Conservation (phyloP, 1,284 basidiomycete species). For the Mycena citricolor region DNA sequence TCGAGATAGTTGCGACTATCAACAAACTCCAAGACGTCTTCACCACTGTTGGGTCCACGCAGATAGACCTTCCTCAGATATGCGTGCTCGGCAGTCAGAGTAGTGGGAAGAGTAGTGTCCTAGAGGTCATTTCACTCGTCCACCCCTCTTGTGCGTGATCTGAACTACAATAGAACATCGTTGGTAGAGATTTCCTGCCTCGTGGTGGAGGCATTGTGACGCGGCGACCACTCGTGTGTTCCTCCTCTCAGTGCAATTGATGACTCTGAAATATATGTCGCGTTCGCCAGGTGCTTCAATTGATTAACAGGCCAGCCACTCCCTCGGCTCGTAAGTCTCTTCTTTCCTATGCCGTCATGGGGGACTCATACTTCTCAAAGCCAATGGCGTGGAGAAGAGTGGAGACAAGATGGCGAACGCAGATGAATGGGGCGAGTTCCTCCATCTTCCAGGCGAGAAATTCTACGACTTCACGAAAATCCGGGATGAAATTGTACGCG, state of each 20-base stretch:
- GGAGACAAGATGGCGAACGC: slow-evolving; percentile 74
- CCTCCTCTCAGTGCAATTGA: slow-evolving; percentile 4
- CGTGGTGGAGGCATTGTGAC: slow-evolving; percentile 98
- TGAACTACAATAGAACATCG: slow-evolving; percentile 75
- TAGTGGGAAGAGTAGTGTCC: slow-evolving; percentile 85
- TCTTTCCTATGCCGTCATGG: background rate
- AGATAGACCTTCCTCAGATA: slow-evolving; percentile 85
- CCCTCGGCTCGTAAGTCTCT: slow-evolving; percentile 33
- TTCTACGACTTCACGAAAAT: slow-evolving; percentile 98
- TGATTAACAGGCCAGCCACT: slow-evolving; percentile 79
- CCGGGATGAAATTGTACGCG: slow-evolving; percentile 91
- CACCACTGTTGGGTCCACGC: slow-evolving; percentile 73
- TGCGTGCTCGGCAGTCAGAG: slow-evolving; percentile 85
- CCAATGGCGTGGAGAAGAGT: slow-evolving; percentile 45
- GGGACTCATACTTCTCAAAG: slow-evolving; percentile 28
- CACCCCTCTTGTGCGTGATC: background rate
- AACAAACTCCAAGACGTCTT: slow-evolving; percentile 89
- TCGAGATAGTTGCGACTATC: slow-evolving; percentile 73
- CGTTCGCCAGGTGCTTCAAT: slow-evolving; percentile 78
- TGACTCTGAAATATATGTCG: slow-evolving; percentile 13
- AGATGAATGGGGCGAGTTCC: slow-evolving; percentile 98
- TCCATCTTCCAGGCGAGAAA: slow-evolving; percentile 94
- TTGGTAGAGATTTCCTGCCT: slow-evolving; percentile 95
- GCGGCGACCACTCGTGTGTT: slow-evolving; percentile 79
- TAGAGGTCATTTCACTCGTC: slow-evolving; percentile 56